These are phyloP conservation scores for Umbelopsis sp. DNA, from an alignment of 192 early-diverging fungal genomes.

Conservation along the genomic window DNA sequence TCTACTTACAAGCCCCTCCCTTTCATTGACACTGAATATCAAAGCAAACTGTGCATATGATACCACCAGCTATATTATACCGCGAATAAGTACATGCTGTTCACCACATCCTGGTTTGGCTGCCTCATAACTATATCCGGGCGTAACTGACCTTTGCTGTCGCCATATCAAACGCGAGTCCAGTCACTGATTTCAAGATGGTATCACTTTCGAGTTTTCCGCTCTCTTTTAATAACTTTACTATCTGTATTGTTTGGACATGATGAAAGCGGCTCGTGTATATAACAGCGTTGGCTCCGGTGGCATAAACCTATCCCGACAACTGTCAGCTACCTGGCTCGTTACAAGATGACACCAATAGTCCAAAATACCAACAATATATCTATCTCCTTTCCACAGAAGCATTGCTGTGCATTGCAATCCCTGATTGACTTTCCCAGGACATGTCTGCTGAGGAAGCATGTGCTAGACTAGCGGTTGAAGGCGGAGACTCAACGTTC, in stretches of 20 bases:
- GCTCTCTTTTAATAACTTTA: conserved; percentile 7
- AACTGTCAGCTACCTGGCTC: neutral
- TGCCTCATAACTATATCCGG: neutral
- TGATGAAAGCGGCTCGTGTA: conserved; percentile 49
- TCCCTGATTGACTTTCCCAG: conserved; percentile 54
- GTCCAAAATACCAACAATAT: conserved; percentile 48
- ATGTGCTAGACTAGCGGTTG: conserved; percentile 27
- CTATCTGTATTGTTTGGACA: conserved; percentile 41
- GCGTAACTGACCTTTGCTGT: conserved; percentile 28
- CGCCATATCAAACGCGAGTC: conserved; percentile 32
- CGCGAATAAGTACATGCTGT: too few species aligned
- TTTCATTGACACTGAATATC: neutral
- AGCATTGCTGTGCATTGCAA: conserved; percentile 48
- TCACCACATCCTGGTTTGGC: too few species aligned
- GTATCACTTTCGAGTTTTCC: neutral
- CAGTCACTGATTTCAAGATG: conserved; percentile 29
- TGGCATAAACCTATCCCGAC: conserved; percentile 50
- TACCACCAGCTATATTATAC: conserved; percentile 1
- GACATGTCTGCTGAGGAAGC: conserved; percentile 59
- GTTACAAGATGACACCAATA: neutral
- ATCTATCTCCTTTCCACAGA: conserved; percentile 43
- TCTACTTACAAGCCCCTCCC: conserved; percentile 6
- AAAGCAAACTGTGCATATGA: conserved; percentile 10
- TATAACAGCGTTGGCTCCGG: conserved; percentile 52
- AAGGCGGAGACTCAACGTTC: too few species aligned